Conservation (phyloP, 352 stramenopile genomes). For the Phytophthora multivora region DNA sequence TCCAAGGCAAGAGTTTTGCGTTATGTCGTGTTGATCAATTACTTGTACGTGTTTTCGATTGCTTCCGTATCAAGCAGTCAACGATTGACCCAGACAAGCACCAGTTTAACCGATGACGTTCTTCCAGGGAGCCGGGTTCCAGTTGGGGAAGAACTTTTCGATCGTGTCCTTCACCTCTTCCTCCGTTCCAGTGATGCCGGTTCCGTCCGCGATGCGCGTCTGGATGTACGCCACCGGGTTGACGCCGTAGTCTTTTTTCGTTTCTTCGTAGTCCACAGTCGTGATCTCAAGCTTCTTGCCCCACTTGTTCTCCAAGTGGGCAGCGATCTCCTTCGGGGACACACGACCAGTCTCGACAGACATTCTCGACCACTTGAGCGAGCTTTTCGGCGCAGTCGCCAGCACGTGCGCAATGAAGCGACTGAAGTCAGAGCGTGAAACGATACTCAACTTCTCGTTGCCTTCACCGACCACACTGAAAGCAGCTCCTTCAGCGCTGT, state of each 20-base stretch:
- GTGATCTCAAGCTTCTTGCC: slow-evolving; percentile 32
- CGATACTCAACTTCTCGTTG: slow-evolving; percentile 27
- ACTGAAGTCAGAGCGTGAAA: slow-evolving; percentile 17
- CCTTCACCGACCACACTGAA: slow-evolving; percentile 24
- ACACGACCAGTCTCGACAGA: slow-evolving; percentile 24
- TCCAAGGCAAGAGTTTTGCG: no score
- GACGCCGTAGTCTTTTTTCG: slow-evolving; percentile 24
- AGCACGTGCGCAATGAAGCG: slow-evolving; percentile 29
- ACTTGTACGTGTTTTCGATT: no score
- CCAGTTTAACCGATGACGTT: slow-evolving; percentile 5
- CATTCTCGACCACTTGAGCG: slow-evolving; percentile 22
- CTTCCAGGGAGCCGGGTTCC: slow-evolving; percentile 26
- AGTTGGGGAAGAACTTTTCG: slow-evolving; percentile 22
- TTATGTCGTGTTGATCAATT: no score
- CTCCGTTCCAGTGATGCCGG: slow-evolving; percentile 12
- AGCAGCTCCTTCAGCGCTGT: slow-evolving; percentile 18
- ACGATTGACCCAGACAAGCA: no score
- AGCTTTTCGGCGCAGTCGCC: slow-evolving; percentile 7
- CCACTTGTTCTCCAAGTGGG: slow-evolving; percentile 29
- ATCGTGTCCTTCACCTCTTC: slow-evolving; percentile 19
- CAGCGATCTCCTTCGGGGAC: slow-evolving; percentile 26
- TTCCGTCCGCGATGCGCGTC: slow-evolving; percentile 27
- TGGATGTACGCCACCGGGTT: slow-evolving; percentile 23
- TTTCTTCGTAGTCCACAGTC: slow-evolving; percentile 21
- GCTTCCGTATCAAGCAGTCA: no score